Base-by-base conservation (phyloP, 2,329 filamentous ascomycete species). In the Calonectria multiphialidica region DNA sequence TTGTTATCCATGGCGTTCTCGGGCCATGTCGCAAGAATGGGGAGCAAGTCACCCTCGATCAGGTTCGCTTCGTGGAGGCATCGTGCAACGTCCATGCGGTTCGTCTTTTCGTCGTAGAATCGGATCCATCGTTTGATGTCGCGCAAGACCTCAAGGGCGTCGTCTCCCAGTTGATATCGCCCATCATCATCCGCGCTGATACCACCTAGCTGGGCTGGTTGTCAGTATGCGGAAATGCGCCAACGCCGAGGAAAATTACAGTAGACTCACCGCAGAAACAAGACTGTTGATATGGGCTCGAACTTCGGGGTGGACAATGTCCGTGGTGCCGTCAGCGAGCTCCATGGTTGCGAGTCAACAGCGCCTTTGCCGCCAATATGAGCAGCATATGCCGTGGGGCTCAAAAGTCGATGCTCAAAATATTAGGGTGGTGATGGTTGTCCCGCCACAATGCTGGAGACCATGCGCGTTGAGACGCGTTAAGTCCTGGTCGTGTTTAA, bases 121-220 rank as follows among this genome's bases (percentile, higher is more conserved):
- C 95, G 95, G 77, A 99, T 90, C 97, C 97, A 99, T 90, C 93
- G 93, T 81, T 97, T 96, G 67, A 99, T 89, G 84, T 99, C 97
- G 74, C 96, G 95, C 70, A 99, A 88, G 80, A 96, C 97, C 70
- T 97, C 94, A 72, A 98, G 88, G 15, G 96, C 96, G 81, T 98
- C 96, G 84, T 98, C 96, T 84, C 97, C 97, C 42, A 98, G 91
- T 50, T 95, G 90, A 83, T 99, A 99, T 80, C 90, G 90, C 69
- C 94, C 94, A 80, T 95, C 93, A 79, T 96, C 93, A 76, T 95
- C 93, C 64, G 92, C 88, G 78, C 94, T 94, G 79, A 92, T 91
- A 66, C 96, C 96, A 85, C 96, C 96, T 75, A 98, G 92, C 95
- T 98, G 18, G n/a, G 64, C 25, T 44, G 12, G 12, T 7, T 42